Percentiles rank a stretch among this genome's conserved stretches.
These are phyloP conservation scores for Cytospora piceae DNA, from an alignment of 2,329 filamentous ascomycete species.

Conservation along the genomic window DNA sequence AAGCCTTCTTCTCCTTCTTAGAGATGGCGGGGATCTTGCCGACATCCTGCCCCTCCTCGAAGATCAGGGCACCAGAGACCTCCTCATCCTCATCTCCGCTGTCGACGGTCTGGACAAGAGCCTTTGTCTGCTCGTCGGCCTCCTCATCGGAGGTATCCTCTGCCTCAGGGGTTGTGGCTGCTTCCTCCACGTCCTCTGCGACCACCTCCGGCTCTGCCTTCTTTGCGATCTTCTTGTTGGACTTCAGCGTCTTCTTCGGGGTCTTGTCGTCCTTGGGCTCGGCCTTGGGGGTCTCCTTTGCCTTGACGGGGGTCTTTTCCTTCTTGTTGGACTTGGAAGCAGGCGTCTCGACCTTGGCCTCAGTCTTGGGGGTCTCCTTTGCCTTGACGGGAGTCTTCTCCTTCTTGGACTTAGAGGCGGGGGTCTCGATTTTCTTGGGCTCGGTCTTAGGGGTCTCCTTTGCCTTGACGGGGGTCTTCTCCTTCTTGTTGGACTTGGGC, in stretches of 20 bases:
- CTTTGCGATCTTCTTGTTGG: constrained; percentile 22
- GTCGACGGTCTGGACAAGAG: constrained; percentile 30
- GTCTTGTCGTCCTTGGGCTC: constrained; percentile 18
- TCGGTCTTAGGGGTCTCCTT: constrained; percentile 8
- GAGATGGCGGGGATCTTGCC: constrained; percentile 54
- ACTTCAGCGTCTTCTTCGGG: constrained; percentile 15
- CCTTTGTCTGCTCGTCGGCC: constrained; percentile 29
- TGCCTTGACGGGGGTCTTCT: constrained; percentile 22
- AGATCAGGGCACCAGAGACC: constrained; percentile 35
- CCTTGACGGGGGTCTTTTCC: constrained; percentile 4
- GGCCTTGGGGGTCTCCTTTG: constrained; percentile 13
- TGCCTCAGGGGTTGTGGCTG: constrained; percentile 3
- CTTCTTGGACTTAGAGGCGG: constrained; percentile 29
- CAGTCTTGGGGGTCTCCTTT: constrained; percentile 6
- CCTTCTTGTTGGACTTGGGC: constrained; percentile 21
- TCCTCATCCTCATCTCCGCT: constrained; percentile 29
- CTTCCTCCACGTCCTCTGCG: constrained; percentile 29
- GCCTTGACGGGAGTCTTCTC: constrained; percentile 28
- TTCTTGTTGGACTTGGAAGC: constrained; percentile 12
- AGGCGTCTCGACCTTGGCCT: constrained; percentile 4
- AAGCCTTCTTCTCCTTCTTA: constrained; percentile 46
- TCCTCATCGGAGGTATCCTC: constrained; percentile 27
- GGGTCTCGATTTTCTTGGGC: constrained; percentile 5
- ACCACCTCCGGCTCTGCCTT: constrained; percentile 36
- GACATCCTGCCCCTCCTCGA: constrained; percentile 54